A percentile compares a stretch with the other conserved stretches of the same genome.
Evolutionary conservation across 352 stramenopile species (phyloP).

Genomic region (Phytophthora foliorum): DNA sequence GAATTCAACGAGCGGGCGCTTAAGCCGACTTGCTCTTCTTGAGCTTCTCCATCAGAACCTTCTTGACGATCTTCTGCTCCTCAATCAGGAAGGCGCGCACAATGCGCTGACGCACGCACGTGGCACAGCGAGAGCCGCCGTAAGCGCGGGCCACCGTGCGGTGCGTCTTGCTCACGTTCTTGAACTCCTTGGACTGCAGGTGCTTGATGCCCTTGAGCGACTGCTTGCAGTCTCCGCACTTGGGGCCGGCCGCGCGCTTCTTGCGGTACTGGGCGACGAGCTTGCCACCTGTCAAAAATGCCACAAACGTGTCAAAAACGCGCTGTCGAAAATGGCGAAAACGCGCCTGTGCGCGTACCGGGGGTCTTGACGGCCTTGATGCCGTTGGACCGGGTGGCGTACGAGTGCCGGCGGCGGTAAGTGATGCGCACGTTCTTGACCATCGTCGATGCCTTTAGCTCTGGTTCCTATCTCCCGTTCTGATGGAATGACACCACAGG

Average conservation of each 20-base stretch:
- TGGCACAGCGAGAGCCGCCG: constrained; percentile 94
- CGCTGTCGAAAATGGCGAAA: neutral
- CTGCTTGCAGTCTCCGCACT: constrained; percentile 98
- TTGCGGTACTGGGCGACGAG: constrained; percentile 95
- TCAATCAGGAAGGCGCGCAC: constrained; percentile 99
- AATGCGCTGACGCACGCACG: constrained; percentile 96
- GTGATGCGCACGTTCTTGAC: constrained; percentile 96
- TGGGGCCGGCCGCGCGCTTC: constrained; percentile 95
- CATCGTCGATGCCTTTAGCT: constrained; percentile 73
- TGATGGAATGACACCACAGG: constrained; percentile 59
- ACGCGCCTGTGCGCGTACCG: constrained; percentile 62
- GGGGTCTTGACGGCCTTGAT: constrained; percentile 97
- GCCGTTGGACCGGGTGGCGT: constrained; percentile 96
- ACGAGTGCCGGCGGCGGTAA: constrained; percentile 96
- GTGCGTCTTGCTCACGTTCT: constrained; percentile 90
- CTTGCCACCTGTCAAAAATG: constrained; percentile 74
- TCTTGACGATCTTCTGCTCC: constrained; percentile 99
- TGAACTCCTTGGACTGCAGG: constrained; percentile 76
- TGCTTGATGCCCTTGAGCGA: constrained; percentile 93
- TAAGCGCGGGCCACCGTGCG: constrained; percentile 98
- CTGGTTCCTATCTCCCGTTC: constrained; percentile 79
- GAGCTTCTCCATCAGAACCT: constrained; percentile 97
- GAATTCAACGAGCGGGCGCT: too few species aligned
- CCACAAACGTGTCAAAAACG: constrained; percentile 9
- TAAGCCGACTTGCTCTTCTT: constrained; percentile 86